A percentile compares a stretch with the other conserved stretches of the same genome.
Conservation (phyloP, 1,284 basidiomycete genomes). For the Cutaneotrichosporon cutaneum region DNA sequence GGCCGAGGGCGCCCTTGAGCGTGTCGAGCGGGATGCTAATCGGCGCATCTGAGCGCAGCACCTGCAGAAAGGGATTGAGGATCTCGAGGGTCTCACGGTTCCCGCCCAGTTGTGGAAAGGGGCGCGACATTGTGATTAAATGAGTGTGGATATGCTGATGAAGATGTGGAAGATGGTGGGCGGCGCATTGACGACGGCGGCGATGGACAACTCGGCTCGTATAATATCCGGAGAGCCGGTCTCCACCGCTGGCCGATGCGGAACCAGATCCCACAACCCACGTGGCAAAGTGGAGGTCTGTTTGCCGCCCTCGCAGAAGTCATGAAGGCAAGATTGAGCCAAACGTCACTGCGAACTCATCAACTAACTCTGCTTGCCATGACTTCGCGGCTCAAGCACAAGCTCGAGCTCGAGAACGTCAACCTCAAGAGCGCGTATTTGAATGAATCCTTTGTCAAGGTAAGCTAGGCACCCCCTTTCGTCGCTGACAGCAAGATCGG, state of each 20-base stretch:
- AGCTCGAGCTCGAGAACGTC: constrained; percentile 72
- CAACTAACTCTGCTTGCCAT: constrained; percentile 40
- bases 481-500: constrained; percentile 64
- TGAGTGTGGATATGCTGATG: neutral
- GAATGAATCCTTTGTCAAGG: constrained; percentile 84
- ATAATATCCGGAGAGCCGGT: neutral
- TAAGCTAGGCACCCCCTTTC: constrained; percentile 49
- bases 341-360: neutral
- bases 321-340: neutral
- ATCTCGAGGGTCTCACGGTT: constrained; percentile 22
- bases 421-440: constrained; percentile 75
- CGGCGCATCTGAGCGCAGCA: constrained; percentile 25
- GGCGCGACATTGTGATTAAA: constrained; percentile 1
- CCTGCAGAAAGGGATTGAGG: constrained; percentile 31
- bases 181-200: neutral
- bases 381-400: constrained; percentile 58
- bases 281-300: neutral
- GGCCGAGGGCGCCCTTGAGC: constrained; percentile 39
- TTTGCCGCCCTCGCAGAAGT: neutral
- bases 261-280: constrained; percentile 9
- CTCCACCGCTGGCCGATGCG: constrained; percentile 2
- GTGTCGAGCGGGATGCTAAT: constrained; percentile 35
- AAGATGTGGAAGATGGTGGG: neutral
- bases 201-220: neutral
- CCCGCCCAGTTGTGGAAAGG: neutral